Percentiles rank a stretch among this genome's conserved stretches.
These are phyloP conservation scores for Dothideomycetidae sp. DNA, from an alignment of 2,329 filamentous ascomycete genomes.

Conservation along the genomic window DNA sequence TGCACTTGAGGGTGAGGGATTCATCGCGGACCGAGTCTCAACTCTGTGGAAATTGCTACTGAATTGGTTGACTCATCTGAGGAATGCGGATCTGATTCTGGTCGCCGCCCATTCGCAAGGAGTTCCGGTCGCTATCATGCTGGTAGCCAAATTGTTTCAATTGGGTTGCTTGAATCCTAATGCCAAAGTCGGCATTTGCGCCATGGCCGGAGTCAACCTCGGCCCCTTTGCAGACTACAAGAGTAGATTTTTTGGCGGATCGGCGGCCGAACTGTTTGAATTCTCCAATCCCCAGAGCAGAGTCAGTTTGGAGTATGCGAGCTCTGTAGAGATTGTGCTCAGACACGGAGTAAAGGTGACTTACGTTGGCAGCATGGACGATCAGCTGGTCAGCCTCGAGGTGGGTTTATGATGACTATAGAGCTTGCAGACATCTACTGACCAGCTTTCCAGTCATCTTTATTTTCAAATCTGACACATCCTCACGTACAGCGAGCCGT, in stretches of 20 bases:
- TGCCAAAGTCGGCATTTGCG: conserved; percentile 72
- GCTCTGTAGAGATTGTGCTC: conserved; percentile 58
- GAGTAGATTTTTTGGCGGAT: conserved; percentile 74
- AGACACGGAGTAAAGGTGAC: conserved; percentile 69
- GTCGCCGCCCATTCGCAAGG: conserved; percentile 94
- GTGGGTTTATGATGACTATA: conserved; percentile 29
- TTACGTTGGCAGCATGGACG: conserved; percentile 88
- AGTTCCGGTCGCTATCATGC: conserved; percentile 83
- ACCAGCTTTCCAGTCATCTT: conserved; percentile 46
- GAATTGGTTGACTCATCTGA: conserved; percentile 87
- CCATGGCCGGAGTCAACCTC: conserved; percentile 79
- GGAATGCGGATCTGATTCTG: conserved; percentile 74
- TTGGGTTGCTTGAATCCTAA: conserved; percentile 62
- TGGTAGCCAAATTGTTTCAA: conserved; percentile 82
- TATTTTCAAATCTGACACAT: conserved; percentile 72
- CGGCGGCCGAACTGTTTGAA: conserved; percentile 88
- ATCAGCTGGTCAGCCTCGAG: conserved; percentile 88
- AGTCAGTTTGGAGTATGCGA: conserved; percentile 68
- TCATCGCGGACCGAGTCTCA: conserved; percentile 76
- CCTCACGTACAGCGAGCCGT: conserved; percentile 93
- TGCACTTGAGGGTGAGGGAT: conserved; percentile 85
- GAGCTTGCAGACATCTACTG: neutral
- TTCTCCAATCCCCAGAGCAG: conserved; percentile 71
- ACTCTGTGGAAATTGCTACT: conserved; percentile 87
- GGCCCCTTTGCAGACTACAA: conserved; percentile 90